Percentiles rank a stretch among this genome's conserved stretches.
Conservation (phyloP, 768 basidiomycete genomes). For the Tubosaeta sp. region DNA sequence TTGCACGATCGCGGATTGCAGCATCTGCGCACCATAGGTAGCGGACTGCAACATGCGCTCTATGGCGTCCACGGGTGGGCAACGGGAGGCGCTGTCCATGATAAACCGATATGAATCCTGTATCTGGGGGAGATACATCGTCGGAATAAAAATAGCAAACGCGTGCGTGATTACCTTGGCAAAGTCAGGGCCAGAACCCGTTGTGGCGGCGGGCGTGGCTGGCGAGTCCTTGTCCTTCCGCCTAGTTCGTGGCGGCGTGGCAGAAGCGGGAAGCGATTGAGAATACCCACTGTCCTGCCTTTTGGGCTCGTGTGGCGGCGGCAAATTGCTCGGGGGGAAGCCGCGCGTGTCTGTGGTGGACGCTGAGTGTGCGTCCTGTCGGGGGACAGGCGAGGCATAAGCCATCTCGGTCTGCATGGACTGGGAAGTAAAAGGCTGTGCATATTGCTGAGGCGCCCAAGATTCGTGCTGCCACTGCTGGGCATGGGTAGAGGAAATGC, state of each 20-base stretch:
- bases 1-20: conserved; percentile 27
- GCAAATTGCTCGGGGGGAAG: conserved; percentile 24
- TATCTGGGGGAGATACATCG: conserved; percentile 29
- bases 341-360: conserved; percentile 30
- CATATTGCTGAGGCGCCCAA: conserved; percentile 35
- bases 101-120: conserved; percentile 42
- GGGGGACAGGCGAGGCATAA: conserved; percentile 31
- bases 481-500: conserved; percentile 26
- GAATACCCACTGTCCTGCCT: conserved; percentile 32
- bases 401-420: conserved; percentile 32
- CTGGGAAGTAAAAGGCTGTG: conserved; percentile 32
- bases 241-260: conserved; percentile 33
- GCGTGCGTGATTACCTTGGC: conserved; percentile 32
- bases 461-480: conserved; percentile 41
- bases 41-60: conserved; percentile 46
- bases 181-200: conserved; percentile 36
- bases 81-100: conserved; percentile 31
- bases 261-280: conserved; percentile 19
- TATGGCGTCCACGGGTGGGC: conserved; percentile 31
- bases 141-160: conserved; percentile 8
- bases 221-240: conserved; percentile 35
- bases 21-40: conserved; percentile 32
- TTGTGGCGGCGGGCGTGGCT: conserved; percentile 23
- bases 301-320: conserved; percentile 30
- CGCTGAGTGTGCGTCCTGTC: conserved; percentile 29